Conservation (phyloP, 257 asterid genomes). For the Solanum pennellii region DNA sequence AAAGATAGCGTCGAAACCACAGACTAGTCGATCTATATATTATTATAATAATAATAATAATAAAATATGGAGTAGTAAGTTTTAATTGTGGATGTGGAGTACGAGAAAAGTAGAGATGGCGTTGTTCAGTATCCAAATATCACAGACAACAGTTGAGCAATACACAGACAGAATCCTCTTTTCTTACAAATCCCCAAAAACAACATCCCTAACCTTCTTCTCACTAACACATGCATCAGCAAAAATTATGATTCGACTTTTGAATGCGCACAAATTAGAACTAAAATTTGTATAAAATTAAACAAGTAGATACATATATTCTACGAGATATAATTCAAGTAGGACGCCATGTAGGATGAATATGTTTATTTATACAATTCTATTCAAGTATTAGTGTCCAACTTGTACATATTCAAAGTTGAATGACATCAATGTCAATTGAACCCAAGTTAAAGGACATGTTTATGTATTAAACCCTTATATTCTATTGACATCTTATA, state of each 20-base stretch:
- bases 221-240: background rate
- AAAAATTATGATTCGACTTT: too few relatives aligned
- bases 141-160: background rate
- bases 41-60: too few relatives aligned
- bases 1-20: background rate
- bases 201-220: background rate
- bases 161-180: background rate
- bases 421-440: background rate
- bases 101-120: background rate
- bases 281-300: too few relatives aligned
- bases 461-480: background rate
- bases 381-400: too few relatives aligned
- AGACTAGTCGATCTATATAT: background rate
- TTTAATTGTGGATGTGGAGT: background rate
- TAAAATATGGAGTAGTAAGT: background rate
- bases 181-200: background rate
- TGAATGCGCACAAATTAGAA: background rate
- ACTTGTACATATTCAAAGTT: too few relatives aligned
- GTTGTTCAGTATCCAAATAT: background rate
- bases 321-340: too few relatives aligned
- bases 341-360: too few relatives aligned
- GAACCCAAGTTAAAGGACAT: too few relatives aligned
- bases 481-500: background rate
- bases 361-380: too few relatives aligned
- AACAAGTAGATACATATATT: rapidly evolving